Conservation (phyloP, 169 alveolate species). For the Cryptosporidium viatorum region DNA sequence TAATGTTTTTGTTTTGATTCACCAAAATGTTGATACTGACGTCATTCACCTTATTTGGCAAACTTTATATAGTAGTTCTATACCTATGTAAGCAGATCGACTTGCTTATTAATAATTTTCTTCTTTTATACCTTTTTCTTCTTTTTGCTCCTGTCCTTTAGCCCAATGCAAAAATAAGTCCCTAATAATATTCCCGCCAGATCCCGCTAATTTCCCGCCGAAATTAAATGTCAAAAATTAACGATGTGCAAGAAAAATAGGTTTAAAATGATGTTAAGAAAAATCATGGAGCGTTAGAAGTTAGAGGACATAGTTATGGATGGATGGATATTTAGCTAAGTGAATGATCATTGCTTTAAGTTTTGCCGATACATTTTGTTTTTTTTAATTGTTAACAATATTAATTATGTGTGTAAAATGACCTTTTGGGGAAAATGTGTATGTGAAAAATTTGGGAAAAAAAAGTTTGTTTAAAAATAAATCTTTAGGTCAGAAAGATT, state of each 20-base stretch:
- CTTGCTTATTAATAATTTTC: neutral
- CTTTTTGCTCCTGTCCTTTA: neutral
- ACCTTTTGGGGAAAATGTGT: conserved; percentile 3
- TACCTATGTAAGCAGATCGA: too few relatives aligned
- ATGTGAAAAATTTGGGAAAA: neutral
- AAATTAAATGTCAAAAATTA: neutral
- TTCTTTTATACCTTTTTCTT: neutral
- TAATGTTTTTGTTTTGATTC: too few relatives aligned
- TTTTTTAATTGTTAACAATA: too few relatives aligned
- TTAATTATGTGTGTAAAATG: conserved; percentile 8
- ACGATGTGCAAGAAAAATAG: neutral
- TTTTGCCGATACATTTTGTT: too few relatives aligned
- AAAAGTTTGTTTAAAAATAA: neutral
- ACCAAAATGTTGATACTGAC: too few relatives aligned
- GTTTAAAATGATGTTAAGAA: neutral
- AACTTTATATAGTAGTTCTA: too few relatives aligned
- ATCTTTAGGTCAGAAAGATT: neutral
- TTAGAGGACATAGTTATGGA: neutral
- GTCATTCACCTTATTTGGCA: neutral
- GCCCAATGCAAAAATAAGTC: neutral
- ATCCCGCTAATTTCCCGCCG: neutral
- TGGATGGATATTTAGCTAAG: neutral
- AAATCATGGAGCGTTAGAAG: neutral
- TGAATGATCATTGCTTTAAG: neutral
- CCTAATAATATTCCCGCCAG: neutral